Conservation (phyloP, 208 protist species). For the Acanthamoeba lenticulata region DNA sequence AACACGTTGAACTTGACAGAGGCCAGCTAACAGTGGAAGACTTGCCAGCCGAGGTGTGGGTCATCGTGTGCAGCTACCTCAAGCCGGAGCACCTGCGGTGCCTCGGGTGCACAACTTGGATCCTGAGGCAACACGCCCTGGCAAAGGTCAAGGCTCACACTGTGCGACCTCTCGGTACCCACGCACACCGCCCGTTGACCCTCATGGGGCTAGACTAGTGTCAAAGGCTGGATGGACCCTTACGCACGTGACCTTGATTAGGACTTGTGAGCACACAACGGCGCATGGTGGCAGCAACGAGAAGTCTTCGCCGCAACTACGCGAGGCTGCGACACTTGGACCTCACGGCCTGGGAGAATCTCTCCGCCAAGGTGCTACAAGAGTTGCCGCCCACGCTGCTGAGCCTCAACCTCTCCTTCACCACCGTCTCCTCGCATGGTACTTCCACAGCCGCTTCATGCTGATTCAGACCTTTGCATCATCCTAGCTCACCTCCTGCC, state of each 20-base stretch:
- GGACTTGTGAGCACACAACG: not conserved
- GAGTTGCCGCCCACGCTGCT: not conserved
- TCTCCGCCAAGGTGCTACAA: not conserved
- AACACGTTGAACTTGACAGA: no score
- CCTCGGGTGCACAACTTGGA: not conserved
- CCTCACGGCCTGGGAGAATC: not conserved
- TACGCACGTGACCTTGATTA: not conserved
- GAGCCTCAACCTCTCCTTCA: not conserved
- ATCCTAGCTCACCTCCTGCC: no score
- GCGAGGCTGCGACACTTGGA: not conserved
- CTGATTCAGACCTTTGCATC: no score
- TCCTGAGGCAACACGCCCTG: not conserved
- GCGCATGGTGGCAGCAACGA: not conserved
- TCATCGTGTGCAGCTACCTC: not conserved
- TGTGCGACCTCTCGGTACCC: not conserved
- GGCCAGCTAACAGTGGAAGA: not conserved
- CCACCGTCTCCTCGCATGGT: not conserved
- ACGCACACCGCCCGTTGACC: not conserved
- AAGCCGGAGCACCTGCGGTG: not conserved
- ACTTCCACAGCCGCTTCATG: not conserved
- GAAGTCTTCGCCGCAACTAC: not conserved
- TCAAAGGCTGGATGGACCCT: not conserved
- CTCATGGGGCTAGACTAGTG: not conserved
- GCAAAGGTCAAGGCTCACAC: not conserved
- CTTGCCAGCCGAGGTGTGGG: not conserved